Evolutionary conservation across 2,329 filamentous ascomycete species (phyloP), one percentile per base, ranked within the genome.

Genomic region (Remersonia thermophila): DNA sequence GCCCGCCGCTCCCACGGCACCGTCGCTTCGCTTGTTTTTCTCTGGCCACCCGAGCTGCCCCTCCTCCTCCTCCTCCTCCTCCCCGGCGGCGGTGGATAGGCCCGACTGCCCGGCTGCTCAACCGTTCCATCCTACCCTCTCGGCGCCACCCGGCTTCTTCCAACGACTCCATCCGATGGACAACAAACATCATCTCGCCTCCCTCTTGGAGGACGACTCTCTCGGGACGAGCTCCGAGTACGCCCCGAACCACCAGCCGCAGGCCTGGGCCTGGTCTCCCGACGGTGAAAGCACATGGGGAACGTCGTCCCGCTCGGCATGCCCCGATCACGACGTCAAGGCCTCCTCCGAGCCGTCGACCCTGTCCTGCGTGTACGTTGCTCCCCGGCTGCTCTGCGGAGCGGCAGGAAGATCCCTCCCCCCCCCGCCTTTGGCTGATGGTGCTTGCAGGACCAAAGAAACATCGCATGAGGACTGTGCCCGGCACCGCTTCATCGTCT

Each of bases 401-500:
- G 20, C 9, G 20, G 20, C 5, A 23, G 20, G 20, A 23, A 23
- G 9, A n/a, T n/a, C n/a, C n/a, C n/a, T n/a, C n/a, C n/a, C n/a
- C 20, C 20, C 20, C 20, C 5, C 20, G 20, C 5, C 20, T 9
- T 23, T 23, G 20, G 9, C 44, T 52, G 41, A 51, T 32, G 32
- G 33, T 34, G 18, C 27, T 20, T 33, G 7, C 45, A 71, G 67
- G 30, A 60, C 59, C 44, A 62, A 61, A 41, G 59, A 63, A 32
- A 62, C 60, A 15, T 53, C 59, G 9, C 57, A 55, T 20, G 61
- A 69, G 40, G 66, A 70, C 46, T 72, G 69, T 48, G 65, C 64
- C 14, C 58, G 66, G 30, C 61, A 72, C 46, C 58, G 65, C 39
- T 74, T 74, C 53, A 65, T 73, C 45, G 66, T 69, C 35, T 73